phyloP scores from a whole-genome alignment of 352 stramenopile species.

The Stephanocyclus meneghinianus region DNA sequence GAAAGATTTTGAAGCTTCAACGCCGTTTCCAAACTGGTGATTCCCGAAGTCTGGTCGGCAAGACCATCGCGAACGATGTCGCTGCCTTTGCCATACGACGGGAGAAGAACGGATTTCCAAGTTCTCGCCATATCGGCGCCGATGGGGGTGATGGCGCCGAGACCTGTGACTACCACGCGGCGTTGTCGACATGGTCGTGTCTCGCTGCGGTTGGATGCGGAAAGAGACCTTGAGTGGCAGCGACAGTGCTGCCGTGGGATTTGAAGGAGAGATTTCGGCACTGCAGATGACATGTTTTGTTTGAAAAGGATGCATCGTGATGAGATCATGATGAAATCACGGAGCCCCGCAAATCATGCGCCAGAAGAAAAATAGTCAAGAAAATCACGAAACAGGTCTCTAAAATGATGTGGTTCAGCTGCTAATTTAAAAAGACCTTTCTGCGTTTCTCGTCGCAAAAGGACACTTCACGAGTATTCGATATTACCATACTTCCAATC shows the following conservation, averaged over 20 bases:
- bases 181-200: constrained; percentile 16
- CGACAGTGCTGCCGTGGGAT: neutral
- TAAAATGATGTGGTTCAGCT: no score
- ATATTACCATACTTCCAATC: no score
- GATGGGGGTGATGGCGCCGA: constrained; percentile 78
- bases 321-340: no score
- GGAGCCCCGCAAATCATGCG: no score
- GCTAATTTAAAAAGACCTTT: no score
- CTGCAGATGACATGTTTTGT: neutral
- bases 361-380: no score
- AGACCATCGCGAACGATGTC: constrained; percentile 22
- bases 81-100: neutral
- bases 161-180: constrained; percentile 81
- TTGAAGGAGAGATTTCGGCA: neutral
- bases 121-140: constrained; percentile 61
- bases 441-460: no score
- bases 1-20: constrained; percentile 58
- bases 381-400: no score
- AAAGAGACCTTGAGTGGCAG: neutral
- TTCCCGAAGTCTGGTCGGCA: constrained; percentile 15
- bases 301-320: neutral
- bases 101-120: constrained; percentile 54
- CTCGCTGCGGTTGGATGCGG: neutral
- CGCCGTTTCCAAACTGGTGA: constrained; percentile 60
- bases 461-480: no score